Percentiles rank a stretch among this genome's conserved stretches.
These are phyloP conservation scores for Ogataea methanolica DNA, from an alignment of 805 yeast species.

Conservation along the genomic window DNA sequence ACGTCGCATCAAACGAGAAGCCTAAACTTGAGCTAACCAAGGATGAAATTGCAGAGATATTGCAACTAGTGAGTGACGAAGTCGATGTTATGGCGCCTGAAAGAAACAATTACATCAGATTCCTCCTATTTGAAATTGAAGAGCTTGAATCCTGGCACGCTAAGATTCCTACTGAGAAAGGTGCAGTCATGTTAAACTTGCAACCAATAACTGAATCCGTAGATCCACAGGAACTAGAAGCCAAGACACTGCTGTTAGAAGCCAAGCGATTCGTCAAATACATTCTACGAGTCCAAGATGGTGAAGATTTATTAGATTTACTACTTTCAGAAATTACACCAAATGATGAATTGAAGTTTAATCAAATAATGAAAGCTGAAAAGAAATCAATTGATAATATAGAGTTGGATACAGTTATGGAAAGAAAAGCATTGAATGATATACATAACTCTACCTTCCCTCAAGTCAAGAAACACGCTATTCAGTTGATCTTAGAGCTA, in stretches of 20 bases:
- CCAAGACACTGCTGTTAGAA: conserved; percentile 53
- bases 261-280: conserved; percentile 80
- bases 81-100: conserved; percentile 41
- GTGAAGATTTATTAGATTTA: conserved; percentile 50
- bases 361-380: conserved; percentile 48
- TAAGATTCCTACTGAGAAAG: conserved; percentile 14
- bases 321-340: conserved; percentile 62
- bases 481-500: conserved; percentile 71
- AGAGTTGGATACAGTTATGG: conserved; percentile 21
- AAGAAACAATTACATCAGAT: conserved; percentile 40
- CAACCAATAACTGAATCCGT: conserved; percentile 25
- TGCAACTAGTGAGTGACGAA: conserved; percentile 38
- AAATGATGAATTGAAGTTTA: conserved; percentile 64
- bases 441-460: conserved; percentile 48
- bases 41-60: conserved; percentile 41
- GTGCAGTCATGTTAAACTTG: conserved; percentile 14
- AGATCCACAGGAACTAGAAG: conserved; percentile 38
- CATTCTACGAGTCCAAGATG: conserved; percentile 77
- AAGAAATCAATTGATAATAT: conserved; percentile 23
- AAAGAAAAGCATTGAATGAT: conserved; percentile 38
- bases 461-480: conserved; percentile 69
- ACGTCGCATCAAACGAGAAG: conserved; percentile 46
- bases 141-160: conserved; percentile 15
- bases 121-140: conserved; percentile 17
- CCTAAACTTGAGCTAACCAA: conserved; percentile 42